Conservation (phyloP, 2,329 filamentous ascomycete genomes). For the Talaromyces pinophilus region DNA sequence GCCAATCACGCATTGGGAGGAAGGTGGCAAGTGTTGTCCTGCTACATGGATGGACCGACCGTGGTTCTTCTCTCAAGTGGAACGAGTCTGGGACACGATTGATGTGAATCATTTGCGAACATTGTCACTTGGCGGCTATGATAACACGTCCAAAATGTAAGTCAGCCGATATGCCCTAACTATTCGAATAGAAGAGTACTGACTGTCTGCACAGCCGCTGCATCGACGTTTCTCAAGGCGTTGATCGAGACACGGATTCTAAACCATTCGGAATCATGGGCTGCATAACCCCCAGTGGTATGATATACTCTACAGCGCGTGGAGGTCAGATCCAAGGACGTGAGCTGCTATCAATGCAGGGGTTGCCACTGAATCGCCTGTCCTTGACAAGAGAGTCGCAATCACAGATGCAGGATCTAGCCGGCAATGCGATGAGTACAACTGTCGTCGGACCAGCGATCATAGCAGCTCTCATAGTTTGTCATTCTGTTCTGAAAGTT, state of each 20-base stretch:
- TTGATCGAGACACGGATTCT: constrained; percentile 59
- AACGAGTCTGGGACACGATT: constrained; percentile 65
- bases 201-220: constrained; percentile 33
- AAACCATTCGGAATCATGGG: constrained; percentile 59
- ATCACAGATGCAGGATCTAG: constrained; percentile 65
- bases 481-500: constrained; percentile 7
- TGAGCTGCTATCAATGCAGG: constrained; percentile 67
- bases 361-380: constrained; percentile 64
- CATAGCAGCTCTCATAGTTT: constrained; percentile 57
- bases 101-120: constrained; percentile 63
- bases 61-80: constrained; percentile 55
- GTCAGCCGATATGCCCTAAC: constrained; percentile 20
- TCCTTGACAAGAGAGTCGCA: constrained; percentile 65
- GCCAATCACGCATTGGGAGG: constrained; percentile 62
- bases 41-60: constrained; percentile 58
- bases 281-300: constrained; percentile 68
- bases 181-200: not conserved
- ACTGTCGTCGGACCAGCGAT: constrained; percentile 69
- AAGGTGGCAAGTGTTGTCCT: constrained; percentile 54
- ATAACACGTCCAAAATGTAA: constrained; percentile 60
- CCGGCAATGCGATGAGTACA: constrained; percentile 77
- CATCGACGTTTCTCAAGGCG: constrained; percentile 71
- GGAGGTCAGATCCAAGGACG: constrained; percentile 62
- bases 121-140: constrained; percentile 50
- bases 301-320: constrained; percentile 61